A percentile compares a stretch with the other conserved stretches of the same genome.
These are phyloP conservation scores for Calonectria pteridis DNA, from an alignment of 2,329 filamentous ascomycete species.

Conservation along the genomic window DNA sequence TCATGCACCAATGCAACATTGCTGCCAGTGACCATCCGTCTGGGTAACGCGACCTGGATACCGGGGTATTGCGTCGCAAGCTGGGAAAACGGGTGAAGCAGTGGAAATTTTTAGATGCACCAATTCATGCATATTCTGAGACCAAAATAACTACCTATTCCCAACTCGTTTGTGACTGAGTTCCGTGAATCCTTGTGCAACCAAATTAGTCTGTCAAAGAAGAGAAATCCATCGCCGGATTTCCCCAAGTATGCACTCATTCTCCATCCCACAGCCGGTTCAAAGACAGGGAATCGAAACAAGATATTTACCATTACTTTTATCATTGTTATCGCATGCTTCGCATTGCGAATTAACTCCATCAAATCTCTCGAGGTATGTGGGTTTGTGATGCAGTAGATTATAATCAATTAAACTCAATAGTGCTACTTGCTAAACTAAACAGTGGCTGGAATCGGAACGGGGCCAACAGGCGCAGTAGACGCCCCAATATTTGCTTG, in stretches of 20 bases:
- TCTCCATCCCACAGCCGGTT: no score
- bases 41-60: background rate
- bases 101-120: background rate
- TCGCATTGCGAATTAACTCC: no score
- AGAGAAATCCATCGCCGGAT: no score
- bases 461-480: background rate
- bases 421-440: background rate
- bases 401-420: background rate
- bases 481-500: background rate
- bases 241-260: no score
- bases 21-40: background rate
- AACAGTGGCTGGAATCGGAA: background rate
- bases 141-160: background rate
- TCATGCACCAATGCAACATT: background rate
- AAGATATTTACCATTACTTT: no score
- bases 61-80: no score
- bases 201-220: background rate
- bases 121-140: background rate
- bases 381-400: background rate
- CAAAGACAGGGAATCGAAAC: no score
- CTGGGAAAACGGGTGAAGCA: no score
- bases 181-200: background rate
- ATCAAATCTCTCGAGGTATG: no score
- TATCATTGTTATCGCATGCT: no score
- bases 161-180: no score